Evolutionary conservation across 768 basidiomycete genomes (phyloP), one percentile per base, ranked within the genome.

Genomic region (Strobilomyces confusus): DNA sequence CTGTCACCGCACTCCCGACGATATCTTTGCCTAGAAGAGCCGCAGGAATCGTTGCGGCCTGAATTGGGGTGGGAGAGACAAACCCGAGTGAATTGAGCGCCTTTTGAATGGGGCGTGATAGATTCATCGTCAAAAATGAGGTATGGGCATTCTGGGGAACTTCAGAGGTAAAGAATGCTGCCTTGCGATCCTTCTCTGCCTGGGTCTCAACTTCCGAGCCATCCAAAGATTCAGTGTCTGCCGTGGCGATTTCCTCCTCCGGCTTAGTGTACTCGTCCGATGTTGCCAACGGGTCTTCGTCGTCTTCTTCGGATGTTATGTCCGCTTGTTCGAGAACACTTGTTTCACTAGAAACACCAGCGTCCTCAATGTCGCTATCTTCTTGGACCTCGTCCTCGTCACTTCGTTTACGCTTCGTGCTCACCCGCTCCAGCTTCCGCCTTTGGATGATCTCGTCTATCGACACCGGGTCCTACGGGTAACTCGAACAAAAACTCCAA

Each of bases 11-110:
- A 54, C 83, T 87, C 30, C 95, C 97, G 49, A 99, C 94, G 34
- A 99, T 81, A 68, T 99, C 97, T 66, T 97, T 94, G 47, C 97
- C 97, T 22, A 95, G 69, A 19, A 99, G 80, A 22, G 94, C 95
- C 40, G 94, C 85, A 17, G 97, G 97, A 50, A 99, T 92, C 13
- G 95, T 88, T 40, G 90, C 86, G 2, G 90, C 84, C 72, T 99
- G 97, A 46, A 99, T 98, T 1, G 97, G 97, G 2, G 97, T 99
- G 9, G 97, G 97, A 30, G 80, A 85, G 43, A 77, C 72, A 62
- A 95, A 93, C 34, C 83, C 82, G 15, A 98, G 76, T 8, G 84
- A 76, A n/a, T 89, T 86, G 45, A 98, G 73, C 14, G 95, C 89
- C 64, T 94, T 95, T 48, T 97, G 79, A 42, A 98, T 80, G 1